phyloP scores from a whole-genome alignment of 306 rosid species.

The Carpinus fangiana region DNA sequence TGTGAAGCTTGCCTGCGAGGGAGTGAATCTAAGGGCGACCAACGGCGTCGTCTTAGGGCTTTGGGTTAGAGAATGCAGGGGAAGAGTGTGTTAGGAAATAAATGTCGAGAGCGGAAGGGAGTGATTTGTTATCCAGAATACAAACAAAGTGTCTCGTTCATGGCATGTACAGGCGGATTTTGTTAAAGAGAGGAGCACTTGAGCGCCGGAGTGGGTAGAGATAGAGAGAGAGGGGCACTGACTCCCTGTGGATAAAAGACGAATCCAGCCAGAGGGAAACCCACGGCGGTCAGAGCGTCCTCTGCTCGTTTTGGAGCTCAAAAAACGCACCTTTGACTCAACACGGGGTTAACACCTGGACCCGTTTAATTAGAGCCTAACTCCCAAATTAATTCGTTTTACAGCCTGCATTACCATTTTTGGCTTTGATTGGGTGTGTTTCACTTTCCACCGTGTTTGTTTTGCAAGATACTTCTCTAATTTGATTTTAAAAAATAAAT shows the following conservation, averaged over 20 bases:
- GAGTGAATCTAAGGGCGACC: not conserved
- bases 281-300: constrained; percentile 1
- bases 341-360: not conserved
- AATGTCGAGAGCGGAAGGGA: not conserved
- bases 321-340: not conserved
- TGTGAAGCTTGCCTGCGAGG: not conserved
- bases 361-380: not conserved
- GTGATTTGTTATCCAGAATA: not conserved
- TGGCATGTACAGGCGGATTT: constrained; percentile 1
- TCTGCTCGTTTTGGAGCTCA: constrained; percentile 1
- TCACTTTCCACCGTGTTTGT: too few relatives aligned
- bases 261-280: not conserved
- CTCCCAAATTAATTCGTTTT: not conserved
- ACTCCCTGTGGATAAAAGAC: not conserved
- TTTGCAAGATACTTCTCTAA: too few relatives aligned
- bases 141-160: not conserved
- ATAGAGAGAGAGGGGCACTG: not conserved
- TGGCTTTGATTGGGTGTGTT: not conserved
- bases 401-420: not conserved
- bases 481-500: too few relatives aligned
- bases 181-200: not conserved
- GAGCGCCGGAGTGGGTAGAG: not conserved
- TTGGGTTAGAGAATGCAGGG: not conserved
- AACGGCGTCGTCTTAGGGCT: constrained; percentile 2
- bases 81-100: not conserved